A percentile compares a stretch with the other conserved stretches of the same genome.
phyloP scores from a whole-genome alignment of 2,329 filamentous ascomycete genomes.

The Paramyrothecium sp. region DNA sequence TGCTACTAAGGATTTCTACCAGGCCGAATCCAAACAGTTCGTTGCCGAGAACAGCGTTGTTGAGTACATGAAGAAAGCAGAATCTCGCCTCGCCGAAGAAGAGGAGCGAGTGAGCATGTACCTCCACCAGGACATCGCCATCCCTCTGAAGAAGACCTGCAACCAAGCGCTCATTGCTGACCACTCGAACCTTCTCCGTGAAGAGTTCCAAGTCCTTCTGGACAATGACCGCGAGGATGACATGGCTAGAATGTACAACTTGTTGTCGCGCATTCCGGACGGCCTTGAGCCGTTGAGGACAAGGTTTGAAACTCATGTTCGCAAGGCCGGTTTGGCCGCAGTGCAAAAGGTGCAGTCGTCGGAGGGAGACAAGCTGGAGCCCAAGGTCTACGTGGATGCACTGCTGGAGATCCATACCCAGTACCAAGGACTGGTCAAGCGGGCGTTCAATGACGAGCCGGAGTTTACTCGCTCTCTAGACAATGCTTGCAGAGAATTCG shows the following conservation, averaged over 20 bases:
- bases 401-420: slow-evolving; percentile 91
- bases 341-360: slow-evolving; percentile 86
- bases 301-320: slow-evolving; percentile 89
- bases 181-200: slow-evolving; percentile 80
- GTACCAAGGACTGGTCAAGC: slow-evolving; percentile 87
- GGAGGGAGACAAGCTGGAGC: slow-evolving; percentile 86
- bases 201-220: slow-evolving; percentile 92
- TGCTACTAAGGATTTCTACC: slow-evolving; percentile 83
- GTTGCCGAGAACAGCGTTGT: slow-evolving; percentile 96
- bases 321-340: slow-evolving; percentile 82
- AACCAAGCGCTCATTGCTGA: slow-evolving; percentile 87
- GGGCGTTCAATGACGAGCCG: slow-evolving; percentile 90
- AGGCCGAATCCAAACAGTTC: slow-evolving; percentile 89
- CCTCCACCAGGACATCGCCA: slow-evolving; percentile 84
- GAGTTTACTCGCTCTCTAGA: slow-evolving; percentile 96
- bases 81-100: slow-evolving; percentile 84
- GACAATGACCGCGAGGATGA: slow-evolving; percentile 95
- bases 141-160: slow-evolving; percentile 81
- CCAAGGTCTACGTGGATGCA: slow-evolving; percentile 94
- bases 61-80: slow-evolving; percentile 99
- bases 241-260: slow-evolving; percentile 92
- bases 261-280: slow-evolving; percentile 85
- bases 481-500: slow-evolving; percentile 96
- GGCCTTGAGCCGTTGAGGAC: slow-evolving; percentile 84
- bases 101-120: slow-evolving; percentile 92